These are phyloP conservation scores for Cyclotella choctawhatcheeana DNA, from an alignment of 108 stramenopile genomes.

Conservation along the genomic window DNA sequence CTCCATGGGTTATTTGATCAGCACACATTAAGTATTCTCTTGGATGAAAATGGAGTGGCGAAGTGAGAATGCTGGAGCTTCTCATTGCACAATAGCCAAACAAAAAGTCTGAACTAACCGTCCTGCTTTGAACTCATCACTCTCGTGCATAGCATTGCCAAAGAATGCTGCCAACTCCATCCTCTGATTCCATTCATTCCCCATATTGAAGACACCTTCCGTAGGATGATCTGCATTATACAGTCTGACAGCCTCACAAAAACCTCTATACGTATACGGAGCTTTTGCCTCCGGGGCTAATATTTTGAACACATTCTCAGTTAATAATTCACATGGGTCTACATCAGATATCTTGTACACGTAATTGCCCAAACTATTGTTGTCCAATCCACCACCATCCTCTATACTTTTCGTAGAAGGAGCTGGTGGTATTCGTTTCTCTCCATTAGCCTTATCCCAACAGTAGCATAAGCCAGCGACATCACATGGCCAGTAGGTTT, in stretches of 20 bases:
- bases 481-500: slow-evolving; percentile 44
- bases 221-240: slow-evolving; percentile 33
- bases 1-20: slow-evolving; percentile 11
- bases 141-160: slow-evolving; percentile 42
- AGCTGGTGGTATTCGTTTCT: slow-evolving; percentile 30
- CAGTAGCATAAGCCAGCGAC: slow-evolving; percentile 40
- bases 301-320: slow-evolving; percentile 12
- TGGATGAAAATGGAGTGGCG: background rate
- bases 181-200: background rate
- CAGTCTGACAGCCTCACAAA: slow-evolving; percentile 28
- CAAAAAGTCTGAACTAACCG: slow-evolving; percentile 2
- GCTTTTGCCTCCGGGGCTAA: slow-evolving; percentile 9
- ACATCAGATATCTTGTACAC: background rate
- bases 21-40: slow-evolving; percentile 54
- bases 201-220: slow-evolving; percentile 38
- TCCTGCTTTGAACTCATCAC: slow-evolving; percentile 37
- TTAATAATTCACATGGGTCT: slow-evolving; percentile 30
- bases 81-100: too few species aligned
- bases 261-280: slow-evolving; percentile 39
- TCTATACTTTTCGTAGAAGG: slow-evolving; percentile 16
- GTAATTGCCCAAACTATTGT: slow-evolving; percentile 16
- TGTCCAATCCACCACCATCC: slow-evolving; percentile 20
- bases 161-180: slow-evolving; percentile 41
- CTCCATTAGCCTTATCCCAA: slow-evolving; percentile 18
- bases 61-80: background rate